Percentiles rank a stretch among this genome's conserved stretches.
phyloP scores from a whole-genome alignment of 1,139 yeast genomes.

The Saccharomyces hybrid region DNA sequence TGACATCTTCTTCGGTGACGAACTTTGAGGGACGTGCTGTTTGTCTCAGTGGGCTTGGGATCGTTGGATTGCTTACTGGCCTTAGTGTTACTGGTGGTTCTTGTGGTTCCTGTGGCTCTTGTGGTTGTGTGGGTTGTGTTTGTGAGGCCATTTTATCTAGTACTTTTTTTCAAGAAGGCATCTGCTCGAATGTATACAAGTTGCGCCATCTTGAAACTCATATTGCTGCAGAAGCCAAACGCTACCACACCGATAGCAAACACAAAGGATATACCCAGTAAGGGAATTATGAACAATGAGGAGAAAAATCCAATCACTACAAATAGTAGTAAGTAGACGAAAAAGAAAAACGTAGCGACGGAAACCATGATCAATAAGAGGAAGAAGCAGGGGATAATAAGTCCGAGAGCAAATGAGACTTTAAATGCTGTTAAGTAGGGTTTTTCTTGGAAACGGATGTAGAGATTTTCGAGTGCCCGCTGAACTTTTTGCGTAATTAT shows the following conservation, averaged over 20 bases:
- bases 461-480: not conserved
- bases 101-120: not conserved
- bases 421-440: slow-evolving; percentile 9
- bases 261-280: slow-evolving; percentile 14
- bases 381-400: slow-evolving; percentile 6
- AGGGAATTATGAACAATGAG: slow-evolving; percentile 17
- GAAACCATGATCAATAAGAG: slow-evolving; percentile 11
- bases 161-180: slow-evolving; percentile 7
- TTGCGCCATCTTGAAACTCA: slow-evolving; percentile 15
- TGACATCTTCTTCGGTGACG: not conserved
- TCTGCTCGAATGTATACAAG: slow-evolving; percentile 13
- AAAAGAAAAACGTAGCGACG: slow-evolving; percentile 11
- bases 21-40: not conserved
- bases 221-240: slow-evolving; percentile 19
- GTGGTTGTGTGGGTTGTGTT: not conserved
- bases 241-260: slow-evolving; percentile 18
- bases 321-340: slow-evolving; percentile 16
- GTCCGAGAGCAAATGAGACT: slow-evolving; percentile 2
- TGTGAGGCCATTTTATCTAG: slow-evolving; percentile 13
- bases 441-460: slow-evolving; percentile 5
- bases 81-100: not conserved
- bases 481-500: not conserved
- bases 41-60: not conserved
- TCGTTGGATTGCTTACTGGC: not conserved
- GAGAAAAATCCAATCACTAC: slow-evolving; percentile 13